Evolutionary conservation across 352 stramenopile species (phyloP).

Genomic region (Plasmopara viticola): DNA sequence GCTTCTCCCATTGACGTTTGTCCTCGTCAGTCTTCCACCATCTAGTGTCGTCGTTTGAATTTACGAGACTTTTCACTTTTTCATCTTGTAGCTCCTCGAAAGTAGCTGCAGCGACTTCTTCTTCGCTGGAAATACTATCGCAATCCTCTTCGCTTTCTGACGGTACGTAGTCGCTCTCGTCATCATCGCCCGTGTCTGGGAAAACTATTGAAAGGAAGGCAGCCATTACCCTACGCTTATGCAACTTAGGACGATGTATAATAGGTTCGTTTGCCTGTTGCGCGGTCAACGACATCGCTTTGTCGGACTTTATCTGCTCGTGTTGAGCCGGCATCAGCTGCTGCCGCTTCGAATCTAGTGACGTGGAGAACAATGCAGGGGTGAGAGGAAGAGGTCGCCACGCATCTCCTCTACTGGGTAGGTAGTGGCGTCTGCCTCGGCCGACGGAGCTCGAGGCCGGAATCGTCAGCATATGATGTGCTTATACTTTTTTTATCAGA

Average conservation of each 20-base stretch:
- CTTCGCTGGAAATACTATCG: slow-evolving; percentile 4
- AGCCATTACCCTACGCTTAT: background rate
- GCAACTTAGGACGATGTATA: background rate
- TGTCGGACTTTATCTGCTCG: slow-evolving; percentile 1
- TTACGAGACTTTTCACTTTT: slow-evolving; percentile 22
- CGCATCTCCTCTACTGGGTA: slow-evolving; percentile 10
- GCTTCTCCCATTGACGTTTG: slow-evolving; percentile 25
- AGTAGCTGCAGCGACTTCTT: slow-evolving; percentile 9
- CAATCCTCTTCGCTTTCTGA: slow-evolving; percentile 24
- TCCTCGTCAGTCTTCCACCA: slow-evolving; percentile 29
- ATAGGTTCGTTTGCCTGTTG: slow-evolving; percentile 4
- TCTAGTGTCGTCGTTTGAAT: slow-evolving; percentile 24
- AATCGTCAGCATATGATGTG: slow-evolving; percentile 17
- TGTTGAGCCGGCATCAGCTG: slow-evolving; percentile 5
- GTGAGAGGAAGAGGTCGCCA: slow-evolving; percentile 7
- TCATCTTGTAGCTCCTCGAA: slow-evolving; percentile 4
- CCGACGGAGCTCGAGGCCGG: background rate
- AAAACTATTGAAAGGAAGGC: slow-evolving; percentile 19
- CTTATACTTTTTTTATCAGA: background rate
- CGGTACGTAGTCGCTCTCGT: slow-evolving; percentile 26
- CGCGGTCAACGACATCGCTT: slow-evolving; percentile 1
- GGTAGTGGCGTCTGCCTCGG: slow-evolving; percentile 2
- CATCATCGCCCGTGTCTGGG: slow-evolving; percentile 17
- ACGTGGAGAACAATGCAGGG: background rate
- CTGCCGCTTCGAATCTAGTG: slow-evolving; percentile 10